Base-by-base conservation (phyloP, 306 rosid genomes). In the Cyclanthera cordifolia region DNA sequence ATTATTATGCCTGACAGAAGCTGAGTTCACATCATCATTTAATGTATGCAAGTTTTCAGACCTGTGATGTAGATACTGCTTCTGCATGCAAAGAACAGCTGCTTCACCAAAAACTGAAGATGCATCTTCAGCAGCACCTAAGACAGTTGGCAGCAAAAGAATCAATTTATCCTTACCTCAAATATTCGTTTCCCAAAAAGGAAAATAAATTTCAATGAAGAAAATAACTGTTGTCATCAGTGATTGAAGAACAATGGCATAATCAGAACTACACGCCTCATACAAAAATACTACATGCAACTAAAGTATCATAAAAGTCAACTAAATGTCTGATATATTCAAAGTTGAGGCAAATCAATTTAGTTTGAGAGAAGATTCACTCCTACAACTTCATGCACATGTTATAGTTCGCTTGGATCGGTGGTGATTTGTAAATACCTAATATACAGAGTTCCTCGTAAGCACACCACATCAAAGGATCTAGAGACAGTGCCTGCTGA, bases 91-190 rank as follows among this genome's bases (percentile, higher is more conserved):
- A 74, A 82, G 84, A 81, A 87, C 88, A 75, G 99, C 97, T 49
- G 91, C 82, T 79, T 94, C 99, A 78, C 97, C 95, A 74, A 88
- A 94, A 81, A 94, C 86, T 50, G 75, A 77, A 72, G 88, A 74
- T 79, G 96, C 99, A 73, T 94, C 99, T 78, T 94, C 99, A 52
- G 99, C 97, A 74, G 87, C 87, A 66, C 97, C 99, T 94, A 73
- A 72, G 45, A 72, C 15, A 59, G 75, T 10, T 73, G 64, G 74
- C 79, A 72, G 67, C 28, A 27, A 63, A 78, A 13, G 3, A 57
- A 57, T 46, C 21, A 30, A 75, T 19, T 49, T 54, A 47, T 58
- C 48, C 54, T 55, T 25, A 23, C 16, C 67, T 41, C 67, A 43
- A 39, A 51, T 46, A 27, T 13, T 53, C 24, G 0, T 14, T 37